Evolutionary conservation across 495 filamentous ascomycete species (phyloP).

Genomic region (Penicillium pancosmium): DNA sequence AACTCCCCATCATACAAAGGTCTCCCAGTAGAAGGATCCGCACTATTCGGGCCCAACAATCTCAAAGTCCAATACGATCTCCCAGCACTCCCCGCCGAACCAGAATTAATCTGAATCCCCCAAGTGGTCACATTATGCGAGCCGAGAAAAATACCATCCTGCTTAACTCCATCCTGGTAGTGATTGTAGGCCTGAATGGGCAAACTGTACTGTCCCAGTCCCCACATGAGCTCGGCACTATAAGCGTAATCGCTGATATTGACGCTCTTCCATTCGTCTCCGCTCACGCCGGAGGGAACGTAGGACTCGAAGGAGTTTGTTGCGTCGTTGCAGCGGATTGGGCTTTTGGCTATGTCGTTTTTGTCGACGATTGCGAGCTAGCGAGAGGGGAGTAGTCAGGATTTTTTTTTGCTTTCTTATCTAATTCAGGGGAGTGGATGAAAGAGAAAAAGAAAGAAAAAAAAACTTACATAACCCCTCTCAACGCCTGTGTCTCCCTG

Average conservation of each 20-base stretch:
- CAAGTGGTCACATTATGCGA: slow-evolving; percentile 19
- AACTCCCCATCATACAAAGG: slow-evolving; percentile 12
- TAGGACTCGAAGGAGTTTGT: slow-evolving; percentile 9
- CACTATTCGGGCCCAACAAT: slow-evolving; percentile 13
- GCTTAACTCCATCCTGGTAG: slow-evolving; percentile 12
- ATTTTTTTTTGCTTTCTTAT: not conserved
- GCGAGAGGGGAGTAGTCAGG: no score
- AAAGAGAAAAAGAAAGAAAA: no score
- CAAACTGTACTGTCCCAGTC: slow-evolving; percentile 12
- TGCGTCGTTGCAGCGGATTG: slow-evolving; percentile 15
- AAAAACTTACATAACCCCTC: slow-evolving; percentile 9
- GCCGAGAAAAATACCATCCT: slow-evolving; percentile 17
- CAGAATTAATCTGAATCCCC: slow-evolving; percentile 11
- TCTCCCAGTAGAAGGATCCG: slow-evolving; percentile 3
- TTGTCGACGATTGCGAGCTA: slow-evolving; percentile 13
- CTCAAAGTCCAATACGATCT: slow-evolving; percentile 12
- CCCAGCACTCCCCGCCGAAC: slow-evolving; percentile 4
- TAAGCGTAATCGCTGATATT: slow-evolving; percentile 13
- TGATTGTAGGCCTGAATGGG: slow-evolving; percentile 13
- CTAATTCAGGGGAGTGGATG: not conserved
- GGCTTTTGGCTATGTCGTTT: slow-evolving; percentile 8
- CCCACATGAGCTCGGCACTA: slow-evolving; percentile 12
- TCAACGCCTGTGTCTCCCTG: slow-evolving; percentile 9
- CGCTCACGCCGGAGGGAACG: slow-evolving; percentile 6
- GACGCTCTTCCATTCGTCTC: slow-evolving; percentile 3